Conservation (phyloP, 768 basidiomycete species). For the Mycena galericulata region DNA sequence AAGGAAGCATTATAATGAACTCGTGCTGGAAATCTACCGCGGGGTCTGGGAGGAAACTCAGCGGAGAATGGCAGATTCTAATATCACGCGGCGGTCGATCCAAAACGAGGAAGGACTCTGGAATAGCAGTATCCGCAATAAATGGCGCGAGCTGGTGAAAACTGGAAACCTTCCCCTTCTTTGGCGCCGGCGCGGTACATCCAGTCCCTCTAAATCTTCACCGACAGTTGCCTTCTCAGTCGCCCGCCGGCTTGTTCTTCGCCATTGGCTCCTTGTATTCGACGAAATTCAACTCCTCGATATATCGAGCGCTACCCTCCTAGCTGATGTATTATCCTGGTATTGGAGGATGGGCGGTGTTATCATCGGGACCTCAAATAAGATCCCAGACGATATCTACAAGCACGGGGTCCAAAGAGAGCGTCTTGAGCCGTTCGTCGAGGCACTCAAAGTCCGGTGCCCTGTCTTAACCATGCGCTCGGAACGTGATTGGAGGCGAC, state of each 20-base stretch:
- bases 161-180: conserved; percentile 43
- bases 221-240: conserved; percentile 59
- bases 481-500: conserved; percentile 59
- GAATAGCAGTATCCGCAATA: conserved; percentile 41
- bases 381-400: conserved; percentile 67
- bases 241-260: conserved; percentile 57
- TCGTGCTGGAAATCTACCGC: conserved; percentile 67
- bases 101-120: conserved; percentile 39
- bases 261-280: conserved; percentile 65
- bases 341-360: conserved; percentile 75
- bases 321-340: conserved; percentile 67
- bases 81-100: neutral
- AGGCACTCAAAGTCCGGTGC: conserved; percentile 64
- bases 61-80: conserved; percentile 45
- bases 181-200: conserved; percentile 40
- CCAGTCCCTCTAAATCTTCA: conserved; percentile 36
- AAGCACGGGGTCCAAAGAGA: conserved; percentile 68
- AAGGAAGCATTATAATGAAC: conserved; percentile 68
- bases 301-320: conserved; percentile 65
- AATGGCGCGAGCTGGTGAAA: conserved; percentile 47
- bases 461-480: conserved; percentile 60
- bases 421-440: conserved; percentile 67
- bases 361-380: conserved; percentile 62
- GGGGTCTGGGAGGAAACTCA: conserved; percentile 66
- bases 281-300: conserved; percentile 73